Evolutionary conservation across 352 stramenopile genomes (phyloP), one percentile per base, ranked within the genome.

Genomic region (Achlya hypogyna): DNA sequence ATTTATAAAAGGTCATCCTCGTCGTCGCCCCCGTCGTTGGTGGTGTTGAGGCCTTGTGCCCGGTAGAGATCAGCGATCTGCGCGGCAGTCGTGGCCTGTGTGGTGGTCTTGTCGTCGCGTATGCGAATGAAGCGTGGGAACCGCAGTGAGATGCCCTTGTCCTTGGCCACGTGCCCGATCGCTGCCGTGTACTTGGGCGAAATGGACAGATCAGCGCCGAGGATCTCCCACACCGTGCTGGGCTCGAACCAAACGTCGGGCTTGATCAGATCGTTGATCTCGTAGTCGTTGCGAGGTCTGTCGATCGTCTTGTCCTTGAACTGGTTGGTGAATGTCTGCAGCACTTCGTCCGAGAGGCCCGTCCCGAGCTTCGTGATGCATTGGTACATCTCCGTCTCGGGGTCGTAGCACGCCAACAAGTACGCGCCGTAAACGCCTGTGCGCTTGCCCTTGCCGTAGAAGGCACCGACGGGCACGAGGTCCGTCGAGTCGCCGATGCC

Each of bases 71-170:
- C 85, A 23, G 83, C 85, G 71, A 93, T 88, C 82, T 99, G 97
- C 45, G 97, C 87, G 29, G 93, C 89, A 1, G 76, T 97, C 6
- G 98, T 99, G 10, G 96, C 96, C 51, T 99, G 77, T 31, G 97
- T 93, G 4, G 95, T 86, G 29, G 87, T 83, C 82, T 99, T 99
- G 84, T 99, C 98, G 12, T 98, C 88, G 29, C 98, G 89, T 49
- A 98, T 84, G 31, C 97, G 92, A 70, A 99, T 88, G 74, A 99
- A 99, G 18, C 98, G 89, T 45, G 98, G 98, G 78, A 99, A 99
- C 16, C 98, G 94, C 54, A 99, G 79, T 5, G 96, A 98, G 73
- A 99, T 99, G 25, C 97, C 96, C 70, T 96, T 95, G 40, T 94
- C 93, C 43, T 88, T 83, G 20, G 80, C 80, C 8, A 97, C 85